Conservation (phyloP, 257 asterid genomes). For the Petunia axillaris region DNA sequence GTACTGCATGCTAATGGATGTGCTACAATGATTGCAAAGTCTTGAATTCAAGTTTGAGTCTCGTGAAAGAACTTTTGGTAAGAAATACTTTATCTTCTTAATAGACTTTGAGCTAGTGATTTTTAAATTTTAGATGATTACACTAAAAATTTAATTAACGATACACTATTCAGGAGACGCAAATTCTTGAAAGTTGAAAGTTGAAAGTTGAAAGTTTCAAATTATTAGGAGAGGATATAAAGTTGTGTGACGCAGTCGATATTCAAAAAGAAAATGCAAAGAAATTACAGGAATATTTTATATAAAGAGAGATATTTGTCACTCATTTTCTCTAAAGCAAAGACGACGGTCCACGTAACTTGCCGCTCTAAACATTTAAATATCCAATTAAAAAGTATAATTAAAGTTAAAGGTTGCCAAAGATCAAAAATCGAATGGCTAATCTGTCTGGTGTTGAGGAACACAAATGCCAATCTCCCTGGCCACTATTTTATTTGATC, state of each 20-base stretch:
- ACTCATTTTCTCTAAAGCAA: neutral
- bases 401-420: conserved; percentile 15
- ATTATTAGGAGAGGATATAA: neutral
- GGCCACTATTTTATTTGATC: neutral
- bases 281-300: neutral
- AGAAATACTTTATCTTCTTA: too few relatives aligned
- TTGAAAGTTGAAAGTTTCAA: neutral
- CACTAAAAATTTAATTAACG: too few relatives aligned
- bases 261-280: neutral
- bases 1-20: too few relatives aligned
- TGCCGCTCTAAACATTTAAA: neutral
- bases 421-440: neutral
- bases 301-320: neutral
- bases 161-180: too few relatives aligned
- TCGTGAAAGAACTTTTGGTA: too few relatives aligned
- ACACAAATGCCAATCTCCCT: neutral
- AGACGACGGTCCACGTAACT: neutral
- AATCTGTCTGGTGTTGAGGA: conserved; percentile 15
- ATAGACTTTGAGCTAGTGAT: too few relatives aligned
- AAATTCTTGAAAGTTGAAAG: neutral
- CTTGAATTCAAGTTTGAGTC: too few relatives aligned
- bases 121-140: too few relatives aligned
- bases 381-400: neutral
- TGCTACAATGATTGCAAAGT: too few relatives aligned
- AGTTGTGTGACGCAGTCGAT: neutral